Evolutionary conservation across 2,329 filamentous ascomycete genomes (phyloP).

Genomic region (Aspergillus brunneoviolaceus): DNA sequence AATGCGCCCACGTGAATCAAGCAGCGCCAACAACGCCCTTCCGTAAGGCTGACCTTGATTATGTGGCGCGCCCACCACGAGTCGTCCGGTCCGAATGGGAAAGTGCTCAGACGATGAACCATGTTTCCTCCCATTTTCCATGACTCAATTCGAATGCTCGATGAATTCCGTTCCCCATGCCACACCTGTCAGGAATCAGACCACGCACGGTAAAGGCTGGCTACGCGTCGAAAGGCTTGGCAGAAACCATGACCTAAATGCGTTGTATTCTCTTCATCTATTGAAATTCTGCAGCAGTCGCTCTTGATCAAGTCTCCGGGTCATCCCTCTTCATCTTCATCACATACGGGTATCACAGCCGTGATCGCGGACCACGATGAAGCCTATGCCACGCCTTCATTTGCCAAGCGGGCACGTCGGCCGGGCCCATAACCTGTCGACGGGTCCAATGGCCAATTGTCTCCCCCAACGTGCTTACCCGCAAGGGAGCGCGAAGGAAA

Average conservation of each 20-base stretch:
- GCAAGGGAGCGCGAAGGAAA: not conserved
- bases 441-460: not conserved
- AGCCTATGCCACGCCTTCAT: not conserved
- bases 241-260: too few relatives aligned
- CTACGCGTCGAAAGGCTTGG: too few relatives aligned
- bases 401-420: not conserved
- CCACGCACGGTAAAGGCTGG: too few relatives aligned
- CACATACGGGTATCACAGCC: not conserved
- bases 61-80: not conserved
- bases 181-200: not conserved
- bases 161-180: not conserved
- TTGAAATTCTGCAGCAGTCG: too few relatives aligned
- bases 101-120: not conserved
- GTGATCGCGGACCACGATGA: not conserved
- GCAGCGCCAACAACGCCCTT: not conserved
- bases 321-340: not conserved
- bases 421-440: not conserved
- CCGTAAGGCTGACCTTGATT: not conserved
- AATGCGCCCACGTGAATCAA: not conserved
- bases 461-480: not conserved
- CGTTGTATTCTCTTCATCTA: too few relatives aligned
- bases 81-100: not conserved
- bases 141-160: not conserved
- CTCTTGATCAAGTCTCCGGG: not conserved
- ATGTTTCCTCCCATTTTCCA: not conserved